Base-by-base conservation (phyloP, 768 basidiomycete genomes). In the Mycena rebaudengoi region DNA sequence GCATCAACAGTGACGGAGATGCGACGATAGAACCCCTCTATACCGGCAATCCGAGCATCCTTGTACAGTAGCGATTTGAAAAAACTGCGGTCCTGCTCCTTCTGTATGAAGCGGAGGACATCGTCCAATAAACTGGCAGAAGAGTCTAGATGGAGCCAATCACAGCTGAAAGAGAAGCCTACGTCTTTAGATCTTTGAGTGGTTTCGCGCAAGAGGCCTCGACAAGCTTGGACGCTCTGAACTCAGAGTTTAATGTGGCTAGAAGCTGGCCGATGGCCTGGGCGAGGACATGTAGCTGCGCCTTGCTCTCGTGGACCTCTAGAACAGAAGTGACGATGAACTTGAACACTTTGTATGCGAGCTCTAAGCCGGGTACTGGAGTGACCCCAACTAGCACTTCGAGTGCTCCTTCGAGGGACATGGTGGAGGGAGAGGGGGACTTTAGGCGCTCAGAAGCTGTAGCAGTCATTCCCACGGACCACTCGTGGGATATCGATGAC, bases 21-120 rank as follows among this genome's bases (percentile, higher is more conserved):
- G 18, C 48, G 58, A 32, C 39, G 39, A 13, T 60, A 25, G 32
- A 60, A 60, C 4, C 25, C 20, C 10, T 49, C 58, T 13, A 60
- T 51, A 11, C 30, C 43, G 46, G 33, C 28, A 11, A 33, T 2
- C 1, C 48, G 58, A 0, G 29, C 28, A 43, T 60, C 58, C 30
- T 39, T 49, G 5, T 41, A 48, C 23, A 60, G 43, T 0, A 60
- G 39, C 28, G 43, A 26, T 41, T 60, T 60, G 48, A 60, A 12
- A 33, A 60, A 60, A 12, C 37, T 39, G 3, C 28, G 21, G 5
- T 41, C 39, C 35, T 30, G 20, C 28, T 60, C 48, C 1, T 5
- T 40, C 16, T 60, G 37, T 4, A 16, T 40, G 29, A 60, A 60
- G 58, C 58, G 58, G 32, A 50, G 58, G 43, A 60, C 43, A 25